These are phyloP conservation scores for Rhizopogon rudus DNA, from an alignment of 768 basidiomycete genomes.

Conservation along the genomic window DNA sequence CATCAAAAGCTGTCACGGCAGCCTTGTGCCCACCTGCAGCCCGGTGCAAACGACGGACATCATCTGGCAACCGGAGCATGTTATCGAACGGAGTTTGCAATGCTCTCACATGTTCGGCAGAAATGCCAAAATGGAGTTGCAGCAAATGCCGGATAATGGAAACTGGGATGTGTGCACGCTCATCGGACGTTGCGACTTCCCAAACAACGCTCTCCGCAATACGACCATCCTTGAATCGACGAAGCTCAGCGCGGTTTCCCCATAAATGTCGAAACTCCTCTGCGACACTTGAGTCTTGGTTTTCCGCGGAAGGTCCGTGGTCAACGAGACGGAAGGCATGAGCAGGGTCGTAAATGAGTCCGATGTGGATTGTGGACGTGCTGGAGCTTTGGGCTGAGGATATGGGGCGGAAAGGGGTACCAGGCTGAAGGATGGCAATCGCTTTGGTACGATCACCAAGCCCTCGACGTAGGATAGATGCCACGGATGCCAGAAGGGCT, in stretches of 20 bases:
- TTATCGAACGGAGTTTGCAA: conserved; percentile 59
- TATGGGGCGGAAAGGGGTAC: conserved; percentile 38
- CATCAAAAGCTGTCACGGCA: conserved; percentile 75
- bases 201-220: conserved; percentile 96
- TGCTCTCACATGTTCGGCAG: conserved; percentile 41
- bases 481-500: conserved; percentile 50
- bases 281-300: conserved; percentile 43
- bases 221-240: conserved; percentile 93
- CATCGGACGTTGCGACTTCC: conserved; percentile 80
- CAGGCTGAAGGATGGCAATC: conserved; percentile 53
- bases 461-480: conserved; percentile 50
- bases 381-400: conserved; percentile 53
- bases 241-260: conserved; percentile 88
- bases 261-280: conserved; percentile 78
- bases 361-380: conserved; percentile 55
- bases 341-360: conserved; percentile 67
- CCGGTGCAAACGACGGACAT: conserved; percentile 37
- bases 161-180: conserved; percentile 71
- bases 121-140: conserved; percentile 68
- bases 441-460: conserved; percentile 71
- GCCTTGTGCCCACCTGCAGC: conserved; percentile 58
- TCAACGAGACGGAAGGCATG: conserved; percentile 86
- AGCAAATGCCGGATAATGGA: conserved; percentile 75
- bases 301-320: conserved; percentile 79
- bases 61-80: conserved; percentile 53